Percentiles rank a stretch among this genome's conserved stretches.
phyloP scores from a whole-genome alignment of 169 alveolate genomes.

The Eimeria praecox region DNA sequence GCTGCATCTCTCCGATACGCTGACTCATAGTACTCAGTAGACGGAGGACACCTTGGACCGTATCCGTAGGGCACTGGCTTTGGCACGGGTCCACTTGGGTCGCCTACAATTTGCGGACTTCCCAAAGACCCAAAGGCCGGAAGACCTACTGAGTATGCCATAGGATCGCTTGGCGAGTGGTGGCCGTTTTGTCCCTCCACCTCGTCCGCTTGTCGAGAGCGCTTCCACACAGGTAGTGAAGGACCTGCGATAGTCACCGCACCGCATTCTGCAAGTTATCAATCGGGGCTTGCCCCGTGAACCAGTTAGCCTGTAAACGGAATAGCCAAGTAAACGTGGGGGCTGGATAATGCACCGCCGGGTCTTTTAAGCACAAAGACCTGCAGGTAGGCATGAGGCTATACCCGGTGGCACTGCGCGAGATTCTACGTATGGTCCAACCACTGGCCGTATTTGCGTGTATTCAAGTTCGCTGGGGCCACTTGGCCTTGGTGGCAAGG shows the following conservation, averaged over 20 bases:
- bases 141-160: conserved; percentile 33
- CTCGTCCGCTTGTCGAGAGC: conserved; percentile 54
- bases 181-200: conserved; percentile 54
- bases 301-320: not conserved
- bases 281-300: not conserved
- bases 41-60: conserved; percentile 47
- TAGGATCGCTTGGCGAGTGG: conserved; percentile 49
- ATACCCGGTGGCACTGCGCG: conserved; percentile 64
- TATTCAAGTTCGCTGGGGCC: conserved; percentile 52
- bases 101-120: conserved; percentile 27
- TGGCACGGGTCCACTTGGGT: conserved; percentile 38
- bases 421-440: conserved; percentile 47
- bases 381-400: not conserved
- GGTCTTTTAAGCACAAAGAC: not conserved
- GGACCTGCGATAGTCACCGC: conserved; percentile 50
- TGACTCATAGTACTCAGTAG: conserved; percentile 52
- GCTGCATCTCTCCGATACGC: conserved; percentile 48
- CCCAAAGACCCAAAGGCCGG: conserved; percentile 49
- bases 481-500: conserved; percentile 50
- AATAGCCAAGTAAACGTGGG: not conserved
- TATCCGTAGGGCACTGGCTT: conserved; percentile 63
- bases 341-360: not conserved
- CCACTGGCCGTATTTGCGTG: conserved; percentile 35
- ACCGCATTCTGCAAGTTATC: not conserved
- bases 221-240: conserved; percentile 59